Conservation (phyloP, 2,329 filamentous ascomycete species). For the Pezicula rhizophila region DNA sequence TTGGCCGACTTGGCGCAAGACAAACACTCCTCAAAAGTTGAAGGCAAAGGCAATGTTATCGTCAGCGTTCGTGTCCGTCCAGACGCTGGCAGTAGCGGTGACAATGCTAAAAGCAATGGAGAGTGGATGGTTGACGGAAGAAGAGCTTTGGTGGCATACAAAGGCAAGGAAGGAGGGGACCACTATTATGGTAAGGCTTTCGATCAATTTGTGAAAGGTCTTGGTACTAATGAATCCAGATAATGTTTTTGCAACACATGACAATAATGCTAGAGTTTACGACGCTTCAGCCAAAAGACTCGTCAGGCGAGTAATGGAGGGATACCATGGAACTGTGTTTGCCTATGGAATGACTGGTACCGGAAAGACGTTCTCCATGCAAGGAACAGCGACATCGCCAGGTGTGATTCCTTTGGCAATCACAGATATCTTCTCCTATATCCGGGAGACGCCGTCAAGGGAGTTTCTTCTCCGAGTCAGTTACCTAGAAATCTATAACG, state of each 20-base stretch:
- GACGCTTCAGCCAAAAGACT: conserved; percentile 90
- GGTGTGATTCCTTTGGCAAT: conserved; percentile 96
- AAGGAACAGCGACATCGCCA: conserved; percentile 89
- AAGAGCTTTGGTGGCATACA: conserved; percentile 74
- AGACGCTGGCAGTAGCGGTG: conserved; percentile 60
- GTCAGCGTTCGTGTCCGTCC: conserved; percentile 93
- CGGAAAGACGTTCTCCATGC: conserved; percentile 99
- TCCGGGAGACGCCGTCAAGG: conserved; percentile 88
- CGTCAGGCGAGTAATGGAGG: conserved; percentile 96
- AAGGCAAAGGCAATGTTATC: conserved; percentile 88
- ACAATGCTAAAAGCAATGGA: conserved; percentile 55
- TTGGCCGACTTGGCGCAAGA: conserved; percentile 23
- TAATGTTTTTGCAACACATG: conserved; percentile 91
- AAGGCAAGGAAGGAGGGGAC: conserved; percentile 84
- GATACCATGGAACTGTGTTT: conserved; percentile 96
- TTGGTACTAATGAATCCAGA: conserved; percentile 47
- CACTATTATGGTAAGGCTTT: conserved; percentile 74
- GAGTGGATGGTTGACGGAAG: conserved; percentile 93
- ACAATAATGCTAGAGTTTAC: conserved; percentile 92
- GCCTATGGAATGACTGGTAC: conserved; percentile 99
- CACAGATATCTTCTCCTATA: conserved; percentile 98
- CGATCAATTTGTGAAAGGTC: not conserved
- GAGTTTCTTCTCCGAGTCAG: conserved; percentile 94
- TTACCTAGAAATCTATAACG: conserved; percentile 98
- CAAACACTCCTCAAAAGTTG: conserved; percentile 45